Base-by-base conservation (phyloP, 257 asterid species). In the Salvia rosmarinus region DNA sequence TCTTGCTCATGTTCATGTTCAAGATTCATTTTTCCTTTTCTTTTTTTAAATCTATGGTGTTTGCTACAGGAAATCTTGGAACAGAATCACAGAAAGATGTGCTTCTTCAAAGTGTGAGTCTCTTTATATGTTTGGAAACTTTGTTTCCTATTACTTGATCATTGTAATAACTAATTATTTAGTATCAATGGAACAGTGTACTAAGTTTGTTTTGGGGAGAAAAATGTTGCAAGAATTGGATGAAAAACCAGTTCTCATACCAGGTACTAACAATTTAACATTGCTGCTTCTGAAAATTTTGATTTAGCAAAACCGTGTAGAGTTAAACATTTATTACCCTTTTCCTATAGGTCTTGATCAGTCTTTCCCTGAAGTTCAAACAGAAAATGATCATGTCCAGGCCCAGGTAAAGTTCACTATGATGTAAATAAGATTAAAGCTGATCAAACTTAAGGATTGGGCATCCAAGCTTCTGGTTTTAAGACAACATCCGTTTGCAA, bases 141-240 rank as follows among this genome's bases (percentile, higher is more conserved):
- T 64, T 21, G 44, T 9, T 13, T 54, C 7, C 4, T 17, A 30
- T 50, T 69, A 28, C 52, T 57, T 64, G 50, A 43, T 44, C 28
- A 47, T 71, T 61, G 75, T 62, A 75, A 67, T 72, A 57, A 58
- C 17, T 43, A 19, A 58, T 23, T 43, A 19, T 21, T 14, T 6
- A 30, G 54, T 43, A 4, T 54, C 64, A 58, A 37, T 74, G 68
- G 16, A 13, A 35, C 82, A 79, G 79, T 82, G 64, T 40, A 17
- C 17, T 66, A 77, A 58, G 59, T 39, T 56, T 62, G 69, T 64
- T 34, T 57, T 63, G 35, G 89, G 90, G 60, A 80, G 90, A 65
- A 84, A 79, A 78, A 44, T 78, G 77, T 21, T 82, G 80, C 81
- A 42, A 44, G 74, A 56, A 46, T 3, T 67, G 13, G 66, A 72